These are phyloP conservation scores for Aspergillus sp. DNA, from an alignment of 2,329 filamentous ascomycete genomes.

Conservation along the genomic window DNA sequence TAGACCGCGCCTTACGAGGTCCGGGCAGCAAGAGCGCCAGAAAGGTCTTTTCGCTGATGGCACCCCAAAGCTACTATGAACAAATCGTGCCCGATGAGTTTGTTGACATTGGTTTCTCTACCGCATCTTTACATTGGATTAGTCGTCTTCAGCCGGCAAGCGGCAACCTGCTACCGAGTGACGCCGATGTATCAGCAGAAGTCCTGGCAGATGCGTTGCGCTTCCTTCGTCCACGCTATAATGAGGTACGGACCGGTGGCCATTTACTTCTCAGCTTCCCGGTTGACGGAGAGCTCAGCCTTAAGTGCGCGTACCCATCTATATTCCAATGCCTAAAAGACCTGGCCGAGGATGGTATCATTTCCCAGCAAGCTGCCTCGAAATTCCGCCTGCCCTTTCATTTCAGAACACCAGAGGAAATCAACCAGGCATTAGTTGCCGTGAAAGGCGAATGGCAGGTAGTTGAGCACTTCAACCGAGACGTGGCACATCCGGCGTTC, in stretches of 20 bases:
- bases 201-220: not conserved
- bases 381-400: slow-evolving; percentile 6
- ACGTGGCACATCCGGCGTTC: slow-evolving; percentile 3
- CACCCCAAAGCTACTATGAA: slow-evolving; percentile 7
- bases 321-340: not conserved
- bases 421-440: not conserved
- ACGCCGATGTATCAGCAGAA: slow-evolving; percentile 2
- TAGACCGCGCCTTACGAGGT: not conserved
- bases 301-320: slow-evolving; percentile 3
- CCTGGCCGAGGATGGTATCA: not conserved
- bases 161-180: not conserved
- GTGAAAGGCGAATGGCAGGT: slow-evolving; percentile 1
- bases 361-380: not conserved
- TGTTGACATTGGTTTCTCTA: slow-evolving; percentile 4
- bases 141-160: slow-evolving; percentile 2
- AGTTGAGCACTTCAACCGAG: slow-evolving; percentile 1
- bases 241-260: not conserved
- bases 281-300: slow-evolving; percentile 1
- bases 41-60: not conserved
- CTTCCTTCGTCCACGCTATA: slow-evolving; percentile 1
- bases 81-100: slow-evolving; percentile 1
- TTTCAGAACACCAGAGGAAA: not conserved
- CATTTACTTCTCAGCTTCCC: slow-evolving; percentile 8
- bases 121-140: slow-evolving; percentile 6
- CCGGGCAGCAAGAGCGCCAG: not conserved